These are phyloP conservation scores for Monosporascus sp. DNA, from an alignment of 2,329 filamentous ascomycete species.

Conservation along the genomic window DNA sequence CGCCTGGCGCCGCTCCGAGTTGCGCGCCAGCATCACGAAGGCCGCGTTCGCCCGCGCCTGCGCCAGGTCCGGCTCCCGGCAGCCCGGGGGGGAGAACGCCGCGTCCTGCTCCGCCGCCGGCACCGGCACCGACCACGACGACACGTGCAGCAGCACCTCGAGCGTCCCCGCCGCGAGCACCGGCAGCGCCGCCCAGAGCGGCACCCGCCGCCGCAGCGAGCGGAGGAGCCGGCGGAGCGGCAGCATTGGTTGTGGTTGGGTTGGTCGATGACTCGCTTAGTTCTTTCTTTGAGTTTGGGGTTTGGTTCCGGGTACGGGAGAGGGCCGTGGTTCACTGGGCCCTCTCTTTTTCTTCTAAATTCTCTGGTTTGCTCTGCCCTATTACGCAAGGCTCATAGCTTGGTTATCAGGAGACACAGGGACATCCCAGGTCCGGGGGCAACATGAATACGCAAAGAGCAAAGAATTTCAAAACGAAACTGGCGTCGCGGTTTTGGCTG, in stretches of 20 bases:
- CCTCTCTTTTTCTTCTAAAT: too few relatives aligned
- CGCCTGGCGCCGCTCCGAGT: conserved; percentile 35
- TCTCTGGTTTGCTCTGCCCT: conserved; percentile 4
- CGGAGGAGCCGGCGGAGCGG: conserved; percentile 26
- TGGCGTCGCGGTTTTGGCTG: too few relatives aligned
- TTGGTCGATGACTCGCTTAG: neutral
- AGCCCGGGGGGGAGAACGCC: conserved; percentile 32
- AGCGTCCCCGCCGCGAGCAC: conserved; percentile 25
- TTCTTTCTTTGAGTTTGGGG: neutral
- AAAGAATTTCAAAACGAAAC: neutral
- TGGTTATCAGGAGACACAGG: neutral
- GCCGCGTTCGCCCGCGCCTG: conserved; percentile 37
- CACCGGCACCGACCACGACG: conserved; percentile 28
- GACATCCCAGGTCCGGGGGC: neutral
- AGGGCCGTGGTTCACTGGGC: neutral
- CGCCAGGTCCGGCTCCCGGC: conserved; percentile 33
- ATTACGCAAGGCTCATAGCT: neutral
- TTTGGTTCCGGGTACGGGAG: neutral
- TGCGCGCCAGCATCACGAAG: conserved; percentile 43
- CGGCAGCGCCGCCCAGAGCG: conserved; percentile 24
- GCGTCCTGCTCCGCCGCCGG: conserved; percentile 33
- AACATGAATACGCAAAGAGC: neutral
- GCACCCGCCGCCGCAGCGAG: conserved; percentile 20
- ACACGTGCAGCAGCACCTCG: conserved; percentile 31
- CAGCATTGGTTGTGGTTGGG: conserved; percentile 8